Conservation (phyloP, 2,329 filamentous ascomycete genomes). For the Fusarium sp. region DNA sequence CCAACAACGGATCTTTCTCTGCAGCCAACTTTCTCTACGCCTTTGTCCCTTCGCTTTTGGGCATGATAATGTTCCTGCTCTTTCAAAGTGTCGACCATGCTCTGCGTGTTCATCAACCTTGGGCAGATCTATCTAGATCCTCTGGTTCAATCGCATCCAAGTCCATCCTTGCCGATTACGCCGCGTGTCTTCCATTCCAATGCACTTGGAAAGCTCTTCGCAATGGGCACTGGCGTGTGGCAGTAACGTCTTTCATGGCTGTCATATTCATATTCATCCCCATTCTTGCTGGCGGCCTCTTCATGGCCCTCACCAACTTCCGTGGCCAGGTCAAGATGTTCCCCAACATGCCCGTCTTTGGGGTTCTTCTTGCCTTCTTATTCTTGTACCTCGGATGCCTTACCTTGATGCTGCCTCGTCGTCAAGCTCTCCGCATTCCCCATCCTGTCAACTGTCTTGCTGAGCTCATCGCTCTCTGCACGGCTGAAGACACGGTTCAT, state of each 20-base stretch:
- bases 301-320: constrained; percentile 75
- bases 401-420: constrained; percentile 68
- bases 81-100: constrained; percentile 75
- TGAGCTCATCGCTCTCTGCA: constrained; percentile 81
- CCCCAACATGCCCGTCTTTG: constrained; percentile 78
- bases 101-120: constrained; percentile 75
- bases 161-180: constrained; percentile 77
- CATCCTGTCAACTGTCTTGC: constrained; percentile 79
- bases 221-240: constrained; percentile 74
- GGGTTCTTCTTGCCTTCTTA: constrained; percentile 77
- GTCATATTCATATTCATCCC: constrained; percentile 72
- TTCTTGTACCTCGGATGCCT: constrained; percentile 76
- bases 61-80: constrained; percentile 72
- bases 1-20: constrained; percentile 76
- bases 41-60: constrained; percentile 76
- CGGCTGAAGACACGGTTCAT: constrained; percentile 75
- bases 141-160: constrained; percentile 71
- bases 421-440: constrained; percentile 73
- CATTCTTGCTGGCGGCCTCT: constrained; percentile 74
- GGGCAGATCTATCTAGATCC: constrained; percentile 68
- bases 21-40: constrained; percentile 89
- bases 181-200: constrained; percentile 72
- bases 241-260: constrained; percentile 68
- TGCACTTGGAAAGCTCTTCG: constrained; percentile 66
- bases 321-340: constrained; percentile 70